Evolutionary conservation across 176 grass and related monocot genomes (phyloP), one percentile per base, ranked within the genome.

Genomic region (Phyllostachys edulis): DNA sequence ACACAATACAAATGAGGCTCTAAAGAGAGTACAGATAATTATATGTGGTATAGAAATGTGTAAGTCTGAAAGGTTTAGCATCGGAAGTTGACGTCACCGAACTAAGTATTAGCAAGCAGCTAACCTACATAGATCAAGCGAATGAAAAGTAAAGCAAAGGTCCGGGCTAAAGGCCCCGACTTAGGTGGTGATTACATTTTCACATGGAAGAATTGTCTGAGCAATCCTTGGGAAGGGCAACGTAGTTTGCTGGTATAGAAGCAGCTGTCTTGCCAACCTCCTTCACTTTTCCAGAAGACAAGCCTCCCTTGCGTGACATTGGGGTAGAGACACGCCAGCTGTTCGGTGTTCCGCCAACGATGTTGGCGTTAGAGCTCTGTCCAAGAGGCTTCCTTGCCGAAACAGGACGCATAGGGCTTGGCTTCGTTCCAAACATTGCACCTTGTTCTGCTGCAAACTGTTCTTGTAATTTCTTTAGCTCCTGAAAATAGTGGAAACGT

Each of bases 381-480:
- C 93, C 96, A 75, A 96, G 88, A 52, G 93, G 96, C 67, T 94
- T 99, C 80, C 91, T 90, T 78, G 81, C 68, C 51, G 84, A 50
- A 20, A 89, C 42, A 15, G 90, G 90, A 56, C 89, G 80, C 81
- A 92, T 85, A 38, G 93, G 93, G 79, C 91, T 99, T 40, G 93
- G 96, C 66, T 96, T 96, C 5, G 38, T 44, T 26, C 84, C 93
- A 75, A 87, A 94, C 29, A 86, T 46, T 2, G 79, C 55, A 55
- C 94, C 92, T 67, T 97, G 92, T 74, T 94, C 95, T 12, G 89
- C 77, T 46, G 71, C 62, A 75, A 86, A 90, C 70, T 98, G 96
- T 72, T 98, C 96, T 59, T 96, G 93, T 16, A 94, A 79, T 69
- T 90, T 99, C 89, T 90, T 99, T 47, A 87, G 78, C 77, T 96